These are phyloP conservation scores for Phialophora tarda DNA, from an alignment of 2,329 filamentous ascomycete genomes.

Conservation along the genomic window DNA sequence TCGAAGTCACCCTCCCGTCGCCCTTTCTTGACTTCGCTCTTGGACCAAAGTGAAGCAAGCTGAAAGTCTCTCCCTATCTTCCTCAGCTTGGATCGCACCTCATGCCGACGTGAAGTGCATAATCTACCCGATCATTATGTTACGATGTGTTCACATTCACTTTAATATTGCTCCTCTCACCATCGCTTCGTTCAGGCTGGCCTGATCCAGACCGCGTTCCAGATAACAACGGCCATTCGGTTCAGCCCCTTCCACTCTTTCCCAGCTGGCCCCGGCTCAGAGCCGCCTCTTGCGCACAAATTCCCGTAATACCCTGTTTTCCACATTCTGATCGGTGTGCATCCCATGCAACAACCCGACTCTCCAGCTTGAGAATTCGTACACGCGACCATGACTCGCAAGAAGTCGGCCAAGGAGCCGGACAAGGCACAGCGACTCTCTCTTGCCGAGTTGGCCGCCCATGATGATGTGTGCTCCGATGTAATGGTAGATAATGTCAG, in stretches of 20 bases:
- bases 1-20: slow-evolving; percentile 19
- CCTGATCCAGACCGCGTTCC: slow-evolving; percentile 33
- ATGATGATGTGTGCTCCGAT: slow-evolving; percentile 96
- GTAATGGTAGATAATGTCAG: slow-evolving; percentile 91
- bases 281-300: slow-evolving; percentile 1
- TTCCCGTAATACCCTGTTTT: neutral
- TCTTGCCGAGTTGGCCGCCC: slow-evolving; percentile 83
- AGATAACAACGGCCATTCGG: slow-evolving; percentile 9
- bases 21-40: slow-evolving; percentile 18
- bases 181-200: slow-evolving; percentile 29
- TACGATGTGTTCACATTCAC: slow-evolving; percentile 28
- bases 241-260: slow-evolving; percentile 35
- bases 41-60: slow-evolving; percentile 24
- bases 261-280: slow-evolving; percentile 3
- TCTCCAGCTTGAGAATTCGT: neutral
- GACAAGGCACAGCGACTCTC: slow-evolving; percentile 71
- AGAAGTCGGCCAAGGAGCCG: slow-evolving; percentile 26
- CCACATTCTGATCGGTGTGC: neutral
- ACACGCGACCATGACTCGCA: slow-evolving; percentile 38
- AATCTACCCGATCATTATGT: slow-evolving; percentile 33
- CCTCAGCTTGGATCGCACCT: slow-evolving; percentile 11
- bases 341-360: slow-evolving; percentile 6
- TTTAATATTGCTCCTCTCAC: slow-evolving; percentile 22
- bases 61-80: slow-evolving; percentile 22
- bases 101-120: slow-evolving; percentile 14